Evolutionary conservation across 306 rosid species (phyloP), one percentile per base, ranked within the genome.

Genomic region (Rosa rugosa): DNA sequence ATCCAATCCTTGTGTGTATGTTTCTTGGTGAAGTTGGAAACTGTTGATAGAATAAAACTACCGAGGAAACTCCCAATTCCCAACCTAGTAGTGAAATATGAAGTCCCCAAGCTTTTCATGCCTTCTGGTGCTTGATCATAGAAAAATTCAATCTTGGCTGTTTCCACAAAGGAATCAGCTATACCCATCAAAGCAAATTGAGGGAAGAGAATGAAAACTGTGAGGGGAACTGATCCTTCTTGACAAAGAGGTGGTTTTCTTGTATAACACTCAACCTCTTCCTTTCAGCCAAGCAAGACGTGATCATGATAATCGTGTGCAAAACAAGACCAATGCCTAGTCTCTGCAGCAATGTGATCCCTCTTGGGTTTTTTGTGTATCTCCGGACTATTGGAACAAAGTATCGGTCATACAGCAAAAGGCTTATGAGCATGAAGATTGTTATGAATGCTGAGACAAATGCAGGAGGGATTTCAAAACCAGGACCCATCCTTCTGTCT

Each of bases 121-220:
- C 86, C 84, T 71, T 87, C 83, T 6, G 97, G 98, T 16, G 97
- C 96, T 75, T 94, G 98, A 79, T 90, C 97, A 38, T 92, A 94
- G 84, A 94, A 94, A 22, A 92, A 80, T 82, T 94, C 98, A 5
- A 92, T 14, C 90, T 88, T 94, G 5, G 94, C 96, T 2, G 88
- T 82, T 81, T 94, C 98, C 3, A 81, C 88, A 1, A 90, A 89
- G 75, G 87, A 85, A n/a, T n/a, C n/a, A n/a, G n/a, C n/a, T n/a
- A 68, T 51, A 5, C 98, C 97, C 11, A 79, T 65, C 73, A 94
- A 59, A 14, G 91, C 93, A 80, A 85, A 92, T 31, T 94, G 98
- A 62, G 97, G 98, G 5, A 92, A 81, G 25, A 92, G 89, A 49
- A 92, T 80, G 83, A 94, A 92, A 66, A 94, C 88, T 7, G 90